These are phyloP conservation scores for Biscogniauxia marginata DNA, from an alignment of 2,329 filamentous ascomycete species.

Conservation along the genomic window DNA sequence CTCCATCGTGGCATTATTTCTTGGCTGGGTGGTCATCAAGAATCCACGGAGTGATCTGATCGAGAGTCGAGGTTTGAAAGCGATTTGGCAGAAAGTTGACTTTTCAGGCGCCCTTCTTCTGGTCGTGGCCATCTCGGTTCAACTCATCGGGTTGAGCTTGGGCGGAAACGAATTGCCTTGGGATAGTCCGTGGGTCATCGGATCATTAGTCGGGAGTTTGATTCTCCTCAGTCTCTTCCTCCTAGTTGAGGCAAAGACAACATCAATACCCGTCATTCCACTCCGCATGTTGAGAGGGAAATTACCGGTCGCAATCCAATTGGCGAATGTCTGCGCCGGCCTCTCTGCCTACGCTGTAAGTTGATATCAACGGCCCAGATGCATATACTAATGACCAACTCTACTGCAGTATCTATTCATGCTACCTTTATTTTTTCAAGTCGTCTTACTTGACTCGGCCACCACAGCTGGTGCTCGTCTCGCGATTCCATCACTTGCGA, in stretches of 20 bases:
- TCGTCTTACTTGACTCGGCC: slow-evolving; percentile 62
- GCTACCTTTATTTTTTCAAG: slow-evolving; percentile 69
- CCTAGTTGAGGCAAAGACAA: slow-evolving; percentile 47
- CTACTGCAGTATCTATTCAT: slow-evolving; percentile 60
- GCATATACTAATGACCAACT: slow-evolving; percentile 1
- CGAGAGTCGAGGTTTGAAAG: slow-evolving; percentile 31
- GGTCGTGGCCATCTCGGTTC: slow-evolving; percentile 56
- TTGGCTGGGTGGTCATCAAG: slow-evolving; percentile 53
- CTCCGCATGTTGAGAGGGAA: slow-evolving; percentile 55
- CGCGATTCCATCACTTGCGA: slow-evolving; percentile 60
- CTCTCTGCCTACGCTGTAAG: slow-evolving; percentile 61
- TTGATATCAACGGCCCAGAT: slow-evolving; percentile 7
- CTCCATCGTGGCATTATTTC: slow-evolving; percentile 51
- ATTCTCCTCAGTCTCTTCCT: slow-evolving; percentile 45
- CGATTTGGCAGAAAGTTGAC: slow-evolving; percentile 56
- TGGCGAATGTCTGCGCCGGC: slow-evolving; percentile 59
- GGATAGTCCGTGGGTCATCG: slow-evolving; percentile 47
- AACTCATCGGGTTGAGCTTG: slow-evolving; percentile 54
- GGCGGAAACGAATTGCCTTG: slow-evolving; percentile 57
- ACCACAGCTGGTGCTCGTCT: slow-evolving; percentile 64
- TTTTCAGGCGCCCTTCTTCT: slow-evolving; percentile 56
- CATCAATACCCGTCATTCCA: slow-evolving; percentile 53
- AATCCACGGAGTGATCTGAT: slow-evolving; percentile 39
- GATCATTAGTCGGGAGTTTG: slow-evolving; percentile 42
- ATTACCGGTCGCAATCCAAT: slow-evolving; percentile 53